Evolutionary conservation across 208 protist species (phyloP).

Genomic region (Novymonas esmeraldas): DNA sequence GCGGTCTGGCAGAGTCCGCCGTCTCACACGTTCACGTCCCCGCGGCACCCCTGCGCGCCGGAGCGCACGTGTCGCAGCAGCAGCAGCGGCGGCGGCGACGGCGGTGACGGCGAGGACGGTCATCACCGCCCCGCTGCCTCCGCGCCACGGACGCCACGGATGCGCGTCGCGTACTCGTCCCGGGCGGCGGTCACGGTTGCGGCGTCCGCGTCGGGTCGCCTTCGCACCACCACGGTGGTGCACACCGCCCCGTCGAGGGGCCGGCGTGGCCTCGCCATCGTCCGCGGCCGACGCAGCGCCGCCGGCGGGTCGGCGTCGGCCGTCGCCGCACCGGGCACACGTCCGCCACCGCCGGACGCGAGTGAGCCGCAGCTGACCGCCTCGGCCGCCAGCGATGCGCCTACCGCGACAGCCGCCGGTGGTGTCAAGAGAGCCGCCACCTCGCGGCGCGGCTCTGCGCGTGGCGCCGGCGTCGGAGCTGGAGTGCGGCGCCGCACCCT

Average conservation of each 20-base stretch:
- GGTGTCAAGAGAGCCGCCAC: not conserved
- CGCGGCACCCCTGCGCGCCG: not conserved
- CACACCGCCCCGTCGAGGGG: not conserved
- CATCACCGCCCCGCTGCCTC: not conserved
- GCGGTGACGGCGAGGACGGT: not conserved
- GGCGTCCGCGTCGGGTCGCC: not conserved
- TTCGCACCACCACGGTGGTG: constrained; percentile 4
- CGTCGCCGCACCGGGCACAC: not conserved
- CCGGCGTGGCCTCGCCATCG: not conserved
- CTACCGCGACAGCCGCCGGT: not conserved
- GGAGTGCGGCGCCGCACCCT: not conserved
- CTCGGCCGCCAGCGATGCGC: not conserved
- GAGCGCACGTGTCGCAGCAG: not conserved
- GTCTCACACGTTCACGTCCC: not conserved
- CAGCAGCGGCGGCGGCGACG: not conserved
- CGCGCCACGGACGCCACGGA: constrained; percentile 9
- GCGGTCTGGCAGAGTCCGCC: not conserved
- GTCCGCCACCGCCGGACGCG: not conserved
- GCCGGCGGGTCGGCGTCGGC: not conserved
- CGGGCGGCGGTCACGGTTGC: constrained; percentile 8
- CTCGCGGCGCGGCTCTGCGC: not conserved
- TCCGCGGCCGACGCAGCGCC: not conserved
- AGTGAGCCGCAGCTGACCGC: not conserved
- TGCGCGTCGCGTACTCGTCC: constrained; percentile 19
- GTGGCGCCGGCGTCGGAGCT: not conserved